Percentiles rank a stretch among this genome's conserved stretches.
Conservation (phyloP, 2,329 filamentous ascomycete genomes). For the Pseudogymnoascus sp. region DNA sequence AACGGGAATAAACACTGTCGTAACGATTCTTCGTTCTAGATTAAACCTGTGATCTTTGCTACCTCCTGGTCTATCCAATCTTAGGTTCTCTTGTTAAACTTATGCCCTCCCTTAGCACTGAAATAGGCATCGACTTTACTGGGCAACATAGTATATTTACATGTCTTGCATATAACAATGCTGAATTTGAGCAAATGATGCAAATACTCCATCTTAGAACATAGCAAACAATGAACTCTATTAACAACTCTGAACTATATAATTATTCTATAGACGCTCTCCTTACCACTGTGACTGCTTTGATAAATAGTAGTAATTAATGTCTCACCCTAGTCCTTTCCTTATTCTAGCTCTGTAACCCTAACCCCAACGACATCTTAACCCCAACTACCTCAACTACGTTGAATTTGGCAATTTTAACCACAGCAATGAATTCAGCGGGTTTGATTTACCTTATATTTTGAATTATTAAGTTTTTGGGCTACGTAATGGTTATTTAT, state of each 20-base stretch:
- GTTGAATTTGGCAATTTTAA: not conserved
- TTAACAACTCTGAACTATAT: not conserved
- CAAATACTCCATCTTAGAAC: not conserved
- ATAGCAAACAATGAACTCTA: not conserved
- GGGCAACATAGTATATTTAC: not conserved
- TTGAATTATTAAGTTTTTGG: not conserved
- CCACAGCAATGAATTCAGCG: not conserved
- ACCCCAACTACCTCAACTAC: not conserved
- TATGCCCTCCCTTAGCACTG: not conserved
- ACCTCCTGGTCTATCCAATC: not conserved
- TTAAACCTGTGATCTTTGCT: not conserved
- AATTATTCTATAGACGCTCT: not conserved
- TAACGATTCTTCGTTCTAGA: not conserved
- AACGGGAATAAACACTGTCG: not conserved
- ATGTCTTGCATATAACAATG: not conserved
- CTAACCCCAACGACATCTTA: not conserved
- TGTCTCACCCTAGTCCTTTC: not conserved
- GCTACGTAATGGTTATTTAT: not conserved
- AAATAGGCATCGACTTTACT: no score
- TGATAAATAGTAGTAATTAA: not conserved
- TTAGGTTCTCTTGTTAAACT: not conserved
- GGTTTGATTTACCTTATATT: not conserved
- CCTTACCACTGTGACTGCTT: not conserved
- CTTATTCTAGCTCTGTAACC: not conserved
- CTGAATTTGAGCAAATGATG: not conserved